Evolutionary conservation across 177 flowering plant genomes (phyloP).

Genomic region (Tripterygium wilfordii): DNA sequence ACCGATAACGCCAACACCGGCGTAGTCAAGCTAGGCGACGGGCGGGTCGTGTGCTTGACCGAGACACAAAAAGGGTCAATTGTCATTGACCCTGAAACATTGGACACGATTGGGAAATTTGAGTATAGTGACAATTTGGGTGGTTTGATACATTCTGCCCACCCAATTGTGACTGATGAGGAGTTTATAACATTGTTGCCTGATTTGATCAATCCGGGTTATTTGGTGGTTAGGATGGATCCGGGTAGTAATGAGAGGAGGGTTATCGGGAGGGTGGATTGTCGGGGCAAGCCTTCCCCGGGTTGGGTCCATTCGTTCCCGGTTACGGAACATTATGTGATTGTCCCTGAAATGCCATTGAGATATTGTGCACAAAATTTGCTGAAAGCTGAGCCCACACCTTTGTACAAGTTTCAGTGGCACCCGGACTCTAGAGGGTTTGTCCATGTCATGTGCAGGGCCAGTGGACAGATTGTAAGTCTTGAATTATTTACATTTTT

Average conservation of each 20-base stretch:
- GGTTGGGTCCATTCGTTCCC: slow-evolving; percentile 99
- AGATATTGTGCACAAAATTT: slow-evolving; percentile 78
- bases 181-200: slow-evolving; percentile 81
- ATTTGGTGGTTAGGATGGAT: slow-evolving; percentile 84
- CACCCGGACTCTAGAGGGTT: slow-evolving; percentile 76
- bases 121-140: slow-evolving; percentile 62
- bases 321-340: slow-evolving; percentile 69
- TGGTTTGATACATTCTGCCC: slow-evolving; percentile 85
- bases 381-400: slow-evolving; percentile 85
- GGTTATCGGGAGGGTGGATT: slow-evolving; percentile 76
- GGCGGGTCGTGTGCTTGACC: slow-evolving; percentile 84
- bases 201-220: slow-evolving; percentile 80
- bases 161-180: slow-evolving; percentile 75
- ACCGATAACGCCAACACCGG: slow-evolving; percentile 99
- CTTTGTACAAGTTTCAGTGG: slow-evolving; percentile 95
- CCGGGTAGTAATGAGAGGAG: slow-evolving; percentile 70
- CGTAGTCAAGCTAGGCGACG: slow-evolving; percentile 76
- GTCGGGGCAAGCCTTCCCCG: slow-evolving; percentile 74
- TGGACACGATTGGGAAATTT: slow-evolving; percentile 79
- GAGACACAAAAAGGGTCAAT: slow-evolving; percentile 93
- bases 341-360: slow-evolving; percentile 95
- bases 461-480: slow-evolving; percentile 79
- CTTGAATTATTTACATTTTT: slow-evolving; percentile 4
- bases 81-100: slow-evolving; percentile 57
- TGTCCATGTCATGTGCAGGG: slow-evolving; percentile 83